Conservation (phyloP, 2,329 filamentous ascomycete species). For the Paecilomyces sp. region DNA sequence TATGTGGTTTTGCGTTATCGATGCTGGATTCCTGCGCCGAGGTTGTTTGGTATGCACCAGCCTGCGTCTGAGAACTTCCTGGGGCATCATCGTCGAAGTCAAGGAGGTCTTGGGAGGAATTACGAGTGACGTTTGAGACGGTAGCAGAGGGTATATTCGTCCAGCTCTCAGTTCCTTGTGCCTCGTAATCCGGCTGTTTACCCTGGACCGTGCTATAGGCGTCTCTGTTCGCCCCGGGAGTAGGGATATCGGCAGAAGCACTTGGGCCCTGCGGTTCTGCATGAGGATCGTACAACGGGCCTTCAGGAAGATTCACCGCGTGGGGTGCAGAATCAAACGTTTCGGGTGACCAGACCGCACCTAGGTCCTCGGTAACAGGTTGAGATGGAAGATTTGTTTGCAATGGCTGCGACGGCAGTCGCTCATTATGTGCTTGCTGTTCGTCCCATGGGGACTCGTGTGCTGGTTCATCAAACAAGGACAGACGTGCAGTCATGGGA, state of each 20-base stretch:
- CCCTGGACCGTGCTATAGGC: not conserved
- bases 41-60: not conserved
- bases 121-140: constrained; percentile 17
- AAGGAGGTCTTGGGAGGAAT: constrained; percentile 25
- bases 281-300: constrained; percentile 2
- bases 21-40: not conserved
- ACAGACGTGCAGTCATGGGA: constrained; percentile 32
- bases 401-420: not conserved
- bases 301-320: not conserved
- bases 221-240: not conserved
- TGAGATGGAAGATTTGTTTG: not conserved
- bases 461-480: constrained; percentile 23
- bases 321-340: not conserved
- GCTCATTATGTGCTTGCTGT: not conserved
- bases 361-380: constrained; percentile 6
- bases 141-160: constrained; percentile 13
- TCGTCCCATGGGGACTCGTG: constrained; percentile 21
- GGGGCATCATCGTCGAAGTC: constrained; percentile 16
- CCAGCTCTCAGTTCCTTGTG: constrained; percentile 11
- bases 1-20: not conserved
- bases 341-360: not conserved
- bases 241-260: constrained; percentile 1
- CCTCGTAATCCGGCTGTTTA: constrained; percentile 6
- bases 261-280: constrained; percentile 7
- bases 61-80: constrained; percentile 1